Percentiles rank a stretch among this genome's conserved stretches.
phyloP scores from a whole-genome alignment of 129 eudicot species.

The Flaveria linearis region DNA sequence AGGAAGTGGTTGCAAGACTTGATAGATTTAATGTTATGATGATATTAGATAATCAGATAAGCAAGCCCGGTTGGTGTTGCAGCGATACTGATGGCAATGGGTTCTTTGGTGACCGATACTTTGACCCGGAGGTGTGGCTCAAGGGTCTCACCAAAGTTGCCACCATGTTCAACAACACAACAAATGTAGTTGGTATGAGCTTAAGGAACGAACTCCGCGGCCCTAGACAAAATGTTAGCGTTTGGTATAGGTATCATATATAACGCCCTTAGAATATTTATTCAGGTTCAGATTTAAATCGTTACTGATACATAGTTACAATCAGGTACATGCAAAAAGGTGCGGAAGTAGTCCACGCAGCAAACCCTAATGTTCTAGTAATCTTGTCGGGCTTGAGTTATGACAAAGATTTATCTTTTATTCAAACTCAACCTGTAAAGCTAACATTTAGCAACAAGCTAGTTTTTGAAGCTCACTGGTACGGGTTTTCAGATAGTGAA shows the following conservation, averaged over 20 bases:
- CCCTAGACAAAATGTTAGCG: slow-evolving; percentile 56
- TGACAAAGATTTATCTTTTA: slow-evolving; percentile 65
- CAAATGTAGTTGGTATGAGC: slow-evolving; percentile 83
- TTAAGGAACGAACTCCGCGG: slow-evolving; percentile 91
- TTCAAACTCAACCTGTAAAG: slow-evolving; percentile 38
- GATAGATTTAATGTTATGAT: slow-evolving; percentile 76
- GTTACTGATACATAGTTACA: slow-evolving; percentile 7
- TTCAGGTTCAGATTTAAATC: not conserved
- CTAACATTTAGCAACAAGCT: slow-evolving; percentile 59
- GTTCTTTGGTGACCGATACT: slow-evolving; percentile 88
- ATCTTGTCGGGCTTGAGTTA: slow-evolving; percentile 70
- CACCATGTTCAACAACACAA: slow-evolving; percentile 53
- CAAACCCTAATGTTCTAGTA: slow-evolving; percentile 69
- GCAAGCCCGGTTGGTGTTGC: slow-evolving; percentile 97
- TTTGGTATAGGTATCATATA: slow-evolving; percentile 82
- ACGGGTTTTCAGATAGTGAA: slow-evolving; percentile 61
- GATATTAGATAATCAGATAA: slow-evolving; percentile 83
- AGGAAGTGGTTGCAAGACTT: slow-evolving; percentile 94
- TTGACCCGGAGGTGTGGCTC: slow-evolving; percentile 72
- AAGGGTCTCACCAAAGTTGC: slow-evolving; percentile 76
- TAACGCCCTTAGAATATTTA: not conserved
- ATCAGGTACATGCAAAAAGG: slow-evolving; percentile 87
- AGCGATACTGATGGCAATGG: slow-evolving; percentile 83
- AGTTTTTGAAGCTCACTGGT: slow-evolving; percentile 87
- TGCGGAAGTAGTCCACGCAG: slow-evolving; percentile 76